phyloP scores from a whole-genome alignment of 1,139 yeast species.

The Taiozyma onychis region DNA sequence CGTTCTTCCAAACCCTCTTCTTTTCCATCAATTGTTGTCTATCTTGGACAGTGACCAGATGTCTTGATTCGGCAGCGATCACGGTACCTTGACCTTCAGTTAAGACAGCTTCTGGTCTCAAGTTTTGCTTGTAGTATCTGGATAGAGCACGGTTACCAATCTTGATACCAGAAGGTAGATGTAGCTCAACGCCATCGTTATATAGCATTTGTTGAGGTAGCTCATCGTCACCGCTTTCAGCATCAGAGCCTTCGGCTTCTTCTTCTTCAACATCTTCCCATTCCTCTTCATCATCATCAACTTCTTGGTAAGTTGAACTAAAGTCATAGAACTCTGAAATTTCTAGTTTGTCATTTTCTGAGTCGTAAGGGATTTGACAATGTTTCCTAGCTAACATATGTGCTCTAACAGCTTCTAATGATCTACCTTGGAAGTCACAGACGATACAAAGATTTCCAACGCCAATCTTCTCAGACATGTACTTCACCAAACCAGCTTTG shows the following conservation, averaged over 20 bases:
- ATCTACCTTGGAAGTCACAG: slow-evolving; percentile 82
- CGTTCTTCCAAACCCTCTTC: slow-evolving; percentile 75
- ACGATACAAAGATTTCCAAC: slow-evolving; percentile 85
- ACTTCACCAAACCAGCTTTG: slow-evolving; percentile 65
- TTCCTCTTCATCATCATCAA: slow-evolving; percentile 35
- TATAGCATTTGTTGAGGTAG: slow-evolving; percentile 42
- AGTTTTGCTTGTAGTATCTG: slow-evolving; percentile 79
- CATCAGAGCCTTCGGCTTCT: slow-evolving; percentile 39
- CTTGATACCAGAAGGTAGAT: slow-evolving; percentile 80
- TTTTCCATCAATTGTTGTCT: slow-evolving; percentile 51
- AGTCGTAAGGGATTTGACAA: slow-evolving; percentile 84
- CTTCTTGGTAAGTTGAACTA: slow-evolving; percentile 47
- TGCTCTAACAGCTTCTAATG: slow-evolving; percentile 83
- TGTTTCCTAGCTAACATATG: slow-evolving; percentile 90
- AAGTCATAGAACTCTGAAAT: slow-evolving; percentile 90
- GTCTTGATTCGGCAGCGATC: slow-evolving; percentile 87
- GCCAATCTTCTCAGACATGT: slow-evolving; percentile 87
- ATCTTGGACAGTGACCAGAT: slow-evolving; percentile 48
- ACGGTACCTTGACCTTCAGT: slow-evolving; percentile 93
- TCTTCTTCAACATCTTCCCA: slow-evolving; percentile 38
- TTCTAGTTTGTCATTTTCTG: slow-evolving; percentile 80
- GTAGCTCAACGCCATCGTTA: slow-evolving; percentile 68
- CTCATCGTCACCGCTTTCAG: slow-evolving; percentile 40
- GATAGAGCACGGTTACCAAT: slow-evolving; percentile 88
- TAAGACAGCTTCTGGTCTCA: slow-evolving; percentile 66